A percentile compares a stretch with the other conserved stretches of the same genome.
phyloP scores from a whole-genome alignment of 2,329 filamentous ascomycete species.

The Endocalyx cinctus region DNA sequence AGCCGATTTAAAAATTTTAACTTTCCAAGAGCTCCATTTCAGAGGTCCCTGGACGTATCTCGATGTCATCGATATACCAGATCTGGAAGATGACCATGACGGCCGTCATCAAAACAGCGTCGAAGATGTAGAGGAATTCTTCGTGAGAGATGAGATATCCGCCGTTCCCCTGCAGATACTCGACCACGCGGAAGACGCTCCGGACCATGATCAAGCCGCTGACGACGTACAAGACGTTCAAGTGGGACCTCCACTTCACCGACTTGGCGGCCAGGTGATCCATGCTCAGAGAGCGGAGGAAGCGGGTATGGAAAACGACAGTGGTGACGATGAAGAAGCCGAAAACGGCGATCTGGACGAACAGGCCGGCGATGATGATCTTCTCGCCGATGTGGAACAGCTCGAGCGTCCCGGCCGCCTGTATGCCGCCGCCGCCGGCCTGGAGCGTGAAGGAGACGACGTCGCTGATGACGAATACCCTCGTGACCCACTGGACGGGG shows the following conservation, averaged over 20 bases:
- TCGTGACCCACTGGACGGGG: constrained; percentile 33
- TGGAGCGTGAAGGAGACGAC: constrained; percentile 40
- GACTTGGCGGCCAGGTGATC: constrained; percentile 1
- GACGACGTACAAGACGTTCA: constrained; percentile 27
- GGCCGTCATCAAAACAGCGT: constrained; percentile 34
- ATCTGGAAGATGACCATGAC: constrained; percentile 34
- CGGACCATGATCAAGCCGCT: constrained; percentile 39
- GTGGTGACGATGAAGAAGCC: constrained; percentile 42
- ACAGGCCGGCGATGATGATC: constrained; percentile 43
- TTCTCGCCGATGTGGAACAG: constrained; percentile 31
- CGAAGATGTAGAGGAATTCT: constrained; percentile 39
- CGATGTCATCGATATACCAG: neutral
- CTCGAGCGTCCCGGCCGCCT: constrained; percentile 20
- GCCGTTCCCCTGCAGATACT: constrained; percentile 39
- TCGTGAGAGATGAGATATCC: constrained; percentile 38
- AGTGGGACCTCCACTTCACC: constrained; percentile 12
- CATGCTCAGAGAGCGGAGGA: constrained; percentile 8
- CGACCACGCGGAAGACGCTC: constrained; percentile 41
- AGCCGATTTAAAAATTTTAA: too few species aligned
- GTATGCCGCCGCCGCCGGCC: constrained; percentile 28
- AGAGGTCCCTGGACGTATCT: too few species aligned
- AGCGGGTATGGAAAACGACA: constrained; percentile 33
- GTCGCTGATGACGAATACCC: constrained; percentile 42
- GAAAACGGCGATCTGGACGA: constrained; percentile 48
- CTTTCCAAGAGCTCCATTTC: too few species aligned